These are phyloP conservation scores for Paracorniculantispora psalliotae DNA, from an alignment of 2,329 filamentous ascomycete species.

Conservation along the genomic window DNA sequence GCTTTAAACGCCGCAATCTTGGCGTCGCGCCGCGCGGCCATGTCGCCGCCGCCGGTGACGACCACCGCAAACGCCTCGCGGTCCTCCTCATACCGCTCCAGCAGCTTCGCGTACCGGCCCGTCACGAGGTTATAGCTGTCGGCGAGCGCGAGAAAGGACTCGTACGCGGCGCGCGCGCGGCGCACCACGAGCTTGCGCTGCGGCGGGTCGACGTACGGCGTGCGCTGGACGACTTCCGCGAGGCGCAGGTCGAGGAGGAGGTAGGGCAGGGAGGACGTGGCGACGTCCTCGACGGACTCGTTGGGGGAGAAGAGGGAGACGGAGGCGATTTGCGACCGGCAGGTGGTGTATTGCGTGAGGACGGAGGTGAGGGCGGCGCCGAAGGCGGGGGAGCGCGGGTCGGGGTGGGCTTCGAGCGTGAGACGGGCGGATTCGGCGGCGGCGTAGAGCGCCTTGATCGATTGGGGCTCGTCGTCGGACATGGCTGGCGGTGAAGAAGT, in stretches of 20 bases:
- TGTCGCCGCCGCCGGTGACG: constrained; percentile 44
- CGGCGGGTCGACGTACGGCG: constrained; percentile 45
- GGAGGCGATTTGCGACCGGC: constrained; percentile 61
- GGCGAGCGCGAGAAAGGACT: constrained; percentile 69
- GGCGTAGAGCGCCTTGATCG: constrained; percentile 45
- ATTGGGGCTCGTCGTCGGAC: constrained; percentile 40
- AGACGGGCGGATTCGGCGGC: constrained; percentile 47
- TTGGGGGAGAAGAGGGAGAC: constrained; percentile 87
- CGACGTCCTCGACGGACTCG: constrained; percentile 80
- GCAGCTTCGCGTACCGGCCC: constrained; percentile 59
- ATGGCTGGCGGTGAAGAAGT: constrained; percentile 19
- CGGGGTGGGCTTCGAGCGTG: constrained; percentile 58
- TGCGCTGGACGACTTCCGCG: constrained; percentile 71
- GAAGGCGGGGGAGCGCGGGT: constrained; percentile 61
- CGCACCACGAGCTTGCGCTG: constrained; percentile 61
- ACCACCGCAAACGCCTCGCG: constrained; percentile 65
- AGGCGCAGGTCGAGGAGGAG: constrained; percentile 72
- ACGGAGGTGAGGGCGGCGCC: constrained; percentile 62
- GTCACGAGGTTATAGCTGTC: constrained; percentile 74
- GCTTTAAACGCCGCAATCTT: constrained; percentile 83
- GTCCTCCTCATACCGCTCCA: constrained; percentile 68
- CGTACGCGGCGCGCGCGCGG: constrained; percentile 65
- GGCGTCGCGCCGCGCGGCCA: constrained; percentile 66
- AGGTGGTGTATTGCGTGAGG: constrained; percentile 68
- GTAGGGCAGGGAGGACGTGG: constrained; percentile 81